Evolutionary conservation across 2,329 filamentous ascomycete genomes (phyloP).

Genomic region (Penicillium sp.): DNA sequence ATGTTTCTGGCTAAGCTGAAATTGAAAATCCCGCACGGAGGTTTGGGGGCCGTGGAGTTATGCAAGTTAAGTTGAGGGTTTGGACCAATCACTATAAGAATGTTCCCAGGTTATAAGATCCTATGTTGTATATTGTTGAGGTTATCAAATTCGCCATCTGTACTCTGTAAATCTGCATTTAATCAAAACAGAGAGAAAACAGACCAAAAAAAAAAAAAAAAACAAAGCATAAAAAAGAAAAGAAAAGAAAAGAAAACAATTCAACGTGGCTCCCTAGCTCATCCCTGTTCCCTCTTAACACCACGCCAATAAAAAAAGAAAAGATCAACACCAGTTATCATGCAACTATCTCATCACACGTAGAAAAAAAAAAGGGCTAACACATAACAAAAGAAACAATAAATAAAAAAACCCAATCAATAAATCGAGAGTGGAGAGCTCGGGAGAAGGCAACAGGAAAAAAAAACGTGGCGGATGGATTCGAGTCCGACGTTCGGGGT

Average conservation of each 20-base stretch:
- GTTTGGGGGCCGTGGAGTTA: slow-evolving; percentile 13
- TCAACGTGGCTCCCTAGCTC: slow-evolving; percentile 7
- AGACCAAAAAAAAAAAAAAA: neutral
- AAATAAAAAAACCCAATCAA: neutral
- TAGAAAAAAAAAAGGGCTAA: neutral
- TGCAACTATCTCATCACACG: slow-evolving; percentile 15
- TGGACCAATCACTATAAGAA: neutral
- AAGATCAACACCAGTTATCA: slow-evolving; percentile 9
- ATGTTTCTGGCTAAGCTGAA: neutral
- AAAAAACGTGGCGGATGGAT: neutral
- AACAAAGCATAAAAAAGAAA: neutral
- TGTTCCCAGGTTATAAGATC: neutral
- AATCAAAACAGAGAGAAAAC: neutral
- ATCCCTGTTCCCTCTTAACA: slow-evolving; percentile 6
- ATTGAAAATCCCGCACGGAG: slow-evolving; percentile 7
- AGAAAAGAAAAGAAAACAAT: neutral
- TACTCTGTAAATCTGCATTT: slow-evolving; percentile 4
- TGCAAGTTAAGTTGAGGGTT: neutral
- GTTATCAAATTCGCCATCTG: slow-evolving; percentile 1
- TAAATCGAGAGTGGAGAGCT: neutral
- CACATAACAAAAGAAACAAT: neutral
- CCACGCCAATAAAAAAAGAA: slow-evolving; percentile 8
- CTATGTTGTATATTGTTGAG: neutral
- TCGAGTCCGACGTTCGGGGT: neutral
- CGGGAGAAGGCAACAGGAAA: neutral